phyloP scores from a whole-genome alignment of 1,284 basidiomycete genomes.

The Mycosarcoma mackinlayi region DNA sequence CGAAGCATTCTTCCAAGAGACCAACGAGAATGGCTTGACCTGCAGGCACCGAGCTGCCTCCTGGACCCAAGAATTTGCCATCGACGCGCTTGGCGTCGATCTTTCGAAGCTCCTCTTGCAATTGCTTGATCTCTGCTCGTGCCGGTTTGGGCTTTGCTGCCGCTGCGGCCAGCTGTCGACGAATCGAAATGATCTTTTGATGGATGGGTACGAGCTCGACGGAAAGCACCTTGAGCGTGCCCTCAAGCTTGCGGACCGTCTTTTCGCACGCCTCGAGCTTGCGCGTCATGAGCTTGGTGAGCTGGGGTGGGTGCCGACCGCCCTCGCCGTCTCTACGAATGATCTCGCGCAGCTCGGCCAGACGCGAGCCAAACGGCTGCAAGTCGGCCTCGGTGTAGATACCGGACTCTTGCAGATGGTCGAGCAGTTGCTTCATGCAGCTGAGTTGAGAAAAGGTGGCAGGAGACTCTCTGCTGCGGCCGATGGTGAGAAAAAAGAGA shows the following conservation, averaged over 20 bases:
- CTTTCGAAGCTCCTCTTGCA: conserved; percentile 91
- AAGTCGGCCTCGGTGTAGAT: conserved; percentile 67
- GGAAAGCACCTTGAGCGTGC: conserved; percentile 65
- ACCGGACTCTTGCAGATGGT: conserved; percentile 66
- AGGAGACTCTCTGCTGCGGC: conserved; percentile 64
- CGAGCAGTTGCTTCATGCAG: conserved; percentile 68
- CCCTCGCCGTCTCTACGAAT: conserved; percentile 71
- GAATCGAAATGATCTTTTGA: conserved; percentile 83
- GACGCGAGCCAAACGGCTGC: conserved; percentile 61
- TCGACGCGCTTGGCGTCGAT: conserved; percentile 90
- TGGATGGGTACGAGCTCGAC: conserved; percentile 68
- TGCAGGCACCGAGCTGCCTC: conserved; percentile 83
- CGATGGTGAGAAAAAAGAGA: conserved; percentile 68
- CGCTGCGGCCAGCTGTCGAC: conserved; percentile 87
- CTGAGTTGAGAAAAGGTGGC: conserved; percentile 65
- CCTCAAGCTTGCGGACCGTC: conserved; percentile 59
- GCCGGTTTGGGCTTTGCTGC: conserved; percentile 85
- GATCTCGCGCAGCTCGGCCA: conserved; percentile 64
- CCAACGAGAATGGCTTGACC: conserved; percentile 80
- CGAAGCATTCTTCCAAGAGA: conserved; percentile 94
- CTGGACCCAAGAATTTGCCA: conserved; percentile 93
- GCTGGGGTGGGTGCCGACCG: conserved; percentile 83
- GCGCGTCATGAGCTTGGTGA: conserved; percentile 88
- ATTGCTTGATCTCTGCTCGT: conserved; percentile 86
- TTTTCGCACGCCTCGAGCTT: conserved; percentile 86